phyloP scores from a whole-genome alignment of 768 basidiomycete genomes.

The Tylopilus felleus region DNA sequence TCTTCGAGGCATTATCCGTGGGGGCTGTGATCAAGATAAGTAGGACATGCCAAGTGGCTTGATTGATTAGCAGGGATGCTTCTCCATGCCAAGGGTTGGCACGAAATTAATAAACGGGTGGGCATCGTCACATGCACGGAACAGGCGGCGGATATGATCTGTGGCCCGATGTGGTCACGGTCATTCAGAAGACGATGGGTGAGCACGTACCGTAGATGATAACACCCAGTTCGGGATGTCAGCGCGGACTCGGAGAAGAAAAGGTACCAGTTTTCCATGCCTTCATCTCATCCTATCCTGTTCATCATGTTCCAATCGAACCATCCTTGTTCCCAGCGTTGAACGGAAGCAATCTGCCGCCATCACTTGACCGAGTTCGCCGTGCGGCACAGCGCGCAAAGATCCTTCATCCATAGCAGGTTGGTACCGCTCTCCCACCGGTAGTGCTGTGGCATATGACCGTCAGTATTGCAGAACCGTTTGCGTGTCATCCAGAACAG shows the following conservation, averaged over 20 bases:
- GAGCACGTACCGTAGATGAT: conserved; percentile 4
- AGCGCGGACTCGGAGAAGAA: background rate
- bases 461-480: background rate
- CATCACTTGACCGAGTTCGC: conserved; percentile 4
- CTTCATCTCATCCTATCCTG: conserved; percentile 9
- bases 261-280: background rate
- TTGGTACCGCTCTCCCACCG: background rate
- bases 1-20: conserved; percentile 6
- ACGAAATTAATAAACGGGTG: background rate
- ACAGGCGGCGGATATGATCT: conserved; percentile 1
- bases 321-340: conserved; percentile 10
- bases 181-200: background rate
- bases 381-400: conserved; percentile 6
- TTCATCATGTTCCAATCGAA: conserved; percentile 8
- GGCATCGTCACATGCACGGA: background rate
- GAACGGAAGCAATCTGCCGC: conserved; percentile 9
- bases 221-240: background rate
- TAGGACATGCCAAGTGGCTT: conserved; percentile 1
- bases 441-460: background rate
- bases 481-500: background rate
- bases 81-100: conserved; percentile 6
- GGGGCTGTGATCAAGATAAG: conserved; percentile 5
- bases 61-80: conserved; percentile 20
- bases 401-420: background rate
- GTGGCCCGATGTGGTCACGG: background rate